A percentile compares a stretch with the other conserved stretches of the same genome.
phyloP scores from a whole-genome alignment of 768 basidiomycete genomes.

The Tubosaeta sp. region DNA sequence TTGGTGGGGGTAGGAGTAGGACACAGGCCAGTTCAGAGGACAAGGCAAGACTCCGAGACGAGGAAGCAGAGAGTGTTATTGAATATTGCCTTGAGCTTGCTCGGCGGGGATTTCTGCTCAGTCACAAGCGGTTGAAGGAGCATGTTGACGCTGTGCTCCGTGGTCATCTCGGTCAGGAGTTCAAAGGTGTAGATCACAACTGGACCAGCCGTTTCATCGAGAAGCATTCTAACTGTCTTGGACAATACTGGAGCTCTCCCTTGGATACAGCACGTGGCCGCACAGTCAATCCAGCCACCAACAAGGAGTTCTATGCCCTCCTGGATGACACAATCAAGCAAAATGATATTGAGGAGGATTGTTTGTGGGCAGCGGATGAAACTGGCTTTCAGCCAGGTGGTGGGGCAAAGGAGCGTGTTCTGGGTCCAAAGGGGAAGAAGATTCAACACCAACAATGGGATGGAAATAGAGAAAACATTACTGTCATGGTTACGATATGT shows the following conservation, averaged over 20 bases:
- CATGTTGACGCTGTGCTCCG: too few relatives aligned
- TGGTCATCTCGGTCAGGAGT: too few relatives aligned
- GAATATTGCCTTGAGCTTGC: too few relatives aligned
- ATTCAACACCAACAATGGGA: constrained; percentile 17
- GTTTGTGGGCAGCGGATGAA: constrained; percentile 18
- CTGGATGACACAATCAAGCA: background rate
- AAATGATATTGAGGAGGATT: background rate
- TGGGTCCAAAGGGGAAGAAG: constrained; percentile 1
- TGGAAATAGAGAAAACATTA: too few relatives aligned
- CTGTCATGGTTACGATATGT: too few relatives aligned
- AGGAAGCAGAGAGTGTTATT: too few relatives aligned
- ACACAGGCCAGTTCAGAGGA: too few relatives aligned
- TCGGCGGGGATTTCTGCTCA: too few relatives aligned
- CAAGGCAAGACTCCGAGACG: too few relatives aligned
- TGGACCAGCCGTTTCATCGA: background rate
- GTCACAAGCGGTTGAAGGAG: too few relatives aligned
- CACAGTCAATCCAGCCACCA: background rate
- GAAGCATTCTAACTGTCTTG: background rate
- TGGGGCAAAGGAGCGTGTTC: constrained; percentile 2
- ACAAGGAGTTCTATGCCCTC: background rate
- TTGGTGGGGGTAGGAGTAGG: too few relatives aligned
- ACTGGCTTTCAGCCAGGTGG: constrained; percentile 9
- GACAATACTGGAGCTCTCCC: background rate
- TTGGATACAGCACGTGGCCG: background rate
- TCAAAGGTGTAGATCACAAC: background rate